Conservation (phyloP, 179 eudicot species). For the Heliamphora pulchella region DNA sequence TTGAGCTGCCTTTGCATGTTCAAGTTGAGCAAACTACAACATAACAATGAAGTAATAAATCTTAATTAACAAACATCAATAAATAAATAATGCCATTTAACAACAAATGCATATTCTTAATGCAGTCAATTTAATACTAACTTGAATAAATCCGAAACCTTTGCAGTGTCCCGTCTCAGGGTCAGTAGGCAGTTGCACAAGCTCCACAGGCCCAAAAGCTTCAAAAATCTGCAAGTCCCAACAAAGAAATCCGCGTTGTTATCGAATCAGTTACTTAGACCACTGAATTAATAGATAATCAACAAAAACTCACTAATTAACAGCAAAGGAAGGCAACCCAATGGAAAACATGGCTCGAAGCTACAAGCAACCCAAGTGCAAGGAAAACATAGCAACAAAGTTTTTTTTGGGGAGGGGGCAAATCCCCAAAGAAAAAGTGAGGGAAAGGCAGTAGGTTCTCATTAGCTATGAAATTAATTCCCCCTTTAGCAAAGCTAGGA, state of each 20-base stretch:
- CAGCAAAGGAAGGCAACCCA: neutral
- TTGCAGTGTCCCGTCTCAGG: conserved; percentile 89
- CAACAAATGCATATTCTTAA: neutral
- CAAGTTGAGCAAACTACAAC: conserved; percentile 76
- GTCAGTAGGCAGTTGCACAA: conserved; percentile 87
- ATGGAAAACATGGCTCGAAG: too few relatives aligned
- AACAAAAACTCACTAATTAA: too few relatives aligned
- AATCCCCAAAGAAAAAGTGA: too few relatives aligned
- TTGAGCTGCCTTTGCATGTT: conserved; percentile 87
- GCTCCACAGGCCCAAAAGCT: conserved; percentile 88
- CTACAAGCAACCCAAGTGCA: too few relatives aligned
- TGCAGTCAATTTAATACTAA: conserved; percentile 24
- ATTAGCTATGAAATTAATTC: neutral
- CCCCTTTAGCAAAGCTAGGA: neutral
- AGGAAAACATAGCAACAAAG: too few relatives aligned
- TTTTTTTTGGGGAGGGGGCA: too few relatives aligned
- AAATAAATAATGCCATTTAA: neutral
- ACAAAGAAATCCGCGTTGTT: neutral
- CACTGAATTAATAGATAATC: neutral
- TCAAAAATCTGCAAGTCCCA: conserved; percentile 60
- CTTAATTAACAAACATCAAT: neutral
- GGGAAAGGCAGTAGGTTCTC: neutral
- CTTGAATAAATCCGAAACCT: conserved; percentile 94
- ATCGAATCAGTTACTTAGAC: neutral
- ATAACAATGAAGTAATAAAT: neutral